Percentiles rank a stretch among this genome's conserved stretches.
phyloP scores from a whole-genome alignment of 31 red algal species.

The Porphyra umbilicalis region DNA sequence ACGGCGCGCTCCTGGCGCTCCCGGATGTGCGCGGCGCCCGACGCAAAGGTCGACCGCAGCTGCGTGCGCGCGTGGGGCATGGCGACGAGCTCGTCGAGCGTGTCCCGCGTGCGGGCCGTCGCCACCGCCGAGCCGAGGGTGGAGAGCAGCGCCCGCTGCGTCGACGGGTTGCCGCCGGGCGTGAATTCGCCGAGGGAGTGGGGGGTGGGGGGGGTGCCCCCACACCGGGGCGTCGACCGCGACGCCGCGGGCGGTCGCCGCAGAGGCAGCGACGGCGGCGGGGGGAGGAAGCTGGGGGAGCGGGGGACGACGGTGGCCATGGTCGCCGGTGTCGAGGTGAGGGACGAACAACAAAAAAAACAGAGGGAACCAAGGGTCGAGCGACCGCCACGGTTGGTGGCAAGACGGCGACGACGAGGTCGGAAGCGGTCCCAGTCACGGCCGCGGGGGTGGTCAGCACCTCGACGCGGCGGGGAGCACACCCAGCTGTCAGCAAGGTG shows the following conservation, averaged over 20 bases:
- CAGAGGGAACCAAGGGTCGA: neutral
- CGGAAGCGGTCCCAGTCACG: too few relatives aligned
- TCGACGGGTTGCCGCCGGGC: neutral
- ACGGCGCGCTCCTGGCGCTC: neutral
- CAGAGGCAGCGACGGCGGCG: neutral
- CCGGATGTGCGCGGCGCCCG: neutral
- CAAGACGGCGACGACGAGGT: too few relatives aligned
- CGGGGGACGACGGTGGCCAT: neutral
- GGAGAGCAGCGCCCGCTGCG: neutral
- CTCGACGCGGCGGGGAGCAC: too few relatives aligned
- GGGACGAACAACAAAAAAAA: neutral
- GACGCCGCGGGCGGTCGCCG: neutral
- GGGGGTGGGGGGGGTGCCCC: neutral
- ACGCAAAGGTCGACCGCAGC: neutral
- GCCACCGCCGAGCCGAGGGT: neutral
- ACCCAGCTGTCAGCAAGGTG: too few relatives aligned
- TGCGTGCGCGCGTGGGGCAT: neutral
- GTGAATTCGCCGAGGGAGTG: neutral
- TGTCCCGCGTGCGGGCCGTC: neutral
- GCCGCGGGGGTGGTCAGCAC: too few relatives aligned
- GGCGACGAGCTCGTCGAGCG: neutral
- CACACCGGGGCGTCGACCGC: neutral
- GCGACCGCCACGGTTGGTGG: too few relatives aligned
- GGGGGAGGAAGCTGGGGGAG: neutral
- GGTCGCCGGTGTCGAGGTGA: neutral